Evolutionary conservation across 108 stramenopile species (phyloP).

Genomic region (Asterionellopsis glacialis): DNA sequence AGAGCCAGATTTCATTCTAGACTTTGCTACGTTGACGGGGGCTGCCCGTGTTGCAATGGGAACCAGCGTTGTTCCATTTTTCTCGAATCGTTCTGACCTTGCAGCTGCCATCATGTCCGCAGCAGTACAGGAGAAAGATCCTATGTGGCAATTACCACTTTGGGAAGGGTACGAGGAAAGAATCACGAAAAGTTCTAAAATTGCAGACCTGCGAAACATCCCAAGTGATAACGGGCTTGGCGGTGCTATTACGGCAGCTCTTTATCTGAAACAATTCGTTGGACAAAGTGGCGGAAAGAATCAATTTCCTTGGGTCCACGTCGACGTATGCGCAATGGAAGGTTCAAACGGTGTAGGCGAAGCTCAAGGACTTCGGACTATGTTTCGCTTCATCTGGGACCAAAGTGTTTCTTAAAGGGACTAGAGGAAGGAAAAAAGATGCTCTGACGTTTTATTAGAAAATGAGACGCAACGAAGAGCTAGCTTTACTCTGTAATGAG

Average conservation of each 20-base stretch:
- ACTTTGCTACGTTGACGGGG: conserved; percentile 72
- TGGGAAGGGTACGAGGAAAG: conserved; percentile 25
- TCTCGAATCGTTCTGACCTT: conserved; percentile 10
- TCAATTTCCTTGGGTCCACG: conserved; percentile 13
- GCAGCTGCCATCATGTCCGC: background rate
- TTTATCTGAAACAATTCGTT: conserved; percentile 43
- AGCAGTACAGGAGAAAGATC: conserved; percentile 1
- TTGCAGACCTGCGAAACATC: conserved; percentile 33
- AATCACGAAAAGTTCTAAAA: conserved; percentile 16
- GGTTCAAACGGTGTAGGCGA: conserved; percentile 1
- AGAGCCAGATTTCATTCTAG: conserved; percentile 36
- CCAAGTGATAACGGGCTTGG: conserved; percentile 19
- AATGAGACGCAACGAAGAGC: no score
- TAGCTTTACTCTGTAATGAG: no score
- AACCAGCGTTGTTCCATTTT: conserved; percentile 42
- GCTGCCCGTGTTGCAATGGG: conserved; percentile 64
- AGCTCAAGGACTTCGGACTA: conserved; percentile 18
- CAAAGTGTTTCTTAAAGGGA: background rate
- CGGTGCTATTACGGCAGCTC: conserved; percentile 52
- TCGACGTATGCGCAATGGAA: conserved; percentile 15
- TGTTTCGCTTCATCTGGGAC: conserved; percentile 6
- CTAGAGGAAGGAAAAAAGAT: no score
- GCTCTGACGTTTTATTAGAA: no score
- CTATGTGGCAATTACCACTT: conserved; percentile 45
- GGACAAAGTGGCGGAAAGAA: background rate